Conservation (phyloP, 495 filamentous ascomycete species). For the Annulohypoxylon moriforme region DNA sequence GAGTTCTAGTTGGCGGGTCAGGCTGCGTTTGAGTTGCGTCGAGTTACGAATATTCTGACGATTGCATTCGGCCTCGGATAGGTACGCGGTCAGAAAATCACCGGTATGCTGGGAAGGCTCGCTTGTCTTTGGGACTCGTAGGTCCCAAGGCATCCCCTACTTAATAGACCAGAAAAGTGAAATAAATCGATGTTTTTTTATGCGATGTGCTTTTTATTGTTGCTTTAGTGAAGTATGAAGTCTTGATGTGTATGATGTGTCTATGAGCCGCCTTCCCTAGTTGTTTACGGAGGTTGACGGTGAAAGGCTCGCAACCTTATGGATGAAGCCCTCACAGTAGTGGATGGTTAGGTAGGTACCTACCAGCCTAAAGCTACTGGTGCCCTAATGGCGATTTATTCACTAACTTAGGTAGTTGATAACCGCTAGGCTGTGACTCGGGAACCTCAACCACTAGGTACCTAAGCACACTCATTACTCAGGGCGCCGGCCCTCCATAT, state of each 20-base stretch:
- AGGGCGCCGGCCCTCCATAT: conserved; percentile 34
- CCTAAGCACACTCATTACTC: conserved; percentile 52
- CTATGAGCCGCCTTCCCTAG: conserved; percentile 36
- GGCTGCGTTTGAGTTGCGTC: conserved; percentile 13
- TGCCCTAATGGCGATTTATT: too few species aligned
- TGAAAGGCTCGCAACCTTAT: too few species aligned
- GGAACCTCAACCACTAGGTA: conserved; percentile 52
- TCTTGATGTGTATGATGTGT: background rate
- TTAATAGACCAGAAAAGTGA: conserved; percentile 14
- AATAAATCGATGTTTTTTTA: conserved; percentile 15
- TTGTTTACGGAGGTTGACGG: too few species aligned
- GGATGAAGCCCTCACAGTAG: too few species aligned
- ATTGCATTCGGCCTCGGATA: conserved; percentile 4
- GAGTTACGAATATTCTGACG: conserved; percentile 1
- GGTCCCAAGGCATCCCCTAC: background rate
- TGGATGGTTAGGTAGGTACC: too few species aligned
- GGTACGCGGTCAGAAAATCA: conserved; percentile 4
- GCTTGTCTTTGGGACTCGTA: background rate
- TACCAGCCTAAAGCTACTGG: too few species aligned
- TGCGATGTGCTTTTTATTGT: background rate
- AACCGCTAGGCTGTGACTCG: conserved; percentile 37
- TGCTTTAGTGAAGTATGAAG: background rate
- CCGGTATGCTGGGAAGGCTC: background rate
- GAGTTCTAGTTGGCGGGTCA: conserved; percentile 23
- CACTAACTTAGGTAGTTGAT: too few species aligned